These are phyloP conservation scores for Torulaspora globosa DNA, from an alignment of 1,139 yeast genomes.

Conservation along the genomic window DNA sequence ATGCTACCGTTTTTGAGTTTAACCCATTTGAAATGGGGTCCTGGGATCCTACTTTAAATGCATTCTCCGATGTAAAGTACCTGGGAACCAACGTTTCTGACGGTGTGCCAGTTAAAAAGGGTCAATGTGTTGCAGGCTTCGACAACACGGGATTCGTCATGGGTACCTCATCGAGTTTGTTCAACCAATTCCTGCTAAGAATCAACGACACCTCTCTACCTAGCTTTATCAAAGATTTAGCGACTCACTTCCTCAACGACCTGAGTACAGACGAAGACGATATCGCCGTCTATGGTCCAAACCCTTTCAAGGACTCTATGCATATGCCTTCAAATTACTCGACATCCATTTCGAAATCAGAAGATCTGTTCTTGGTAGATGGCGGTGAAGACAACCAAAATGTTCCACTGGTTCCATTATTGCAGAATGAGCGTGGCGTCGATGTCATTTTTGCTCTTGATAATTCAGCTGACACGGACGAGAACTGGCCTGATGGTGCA, in stretches of 20 bases:
- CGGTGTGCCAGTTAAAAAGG: conserved; percentile 47
- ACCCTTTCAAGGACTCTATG: conserved; percentile 51
- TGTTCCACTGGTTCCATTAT: conserved; percentile 71
- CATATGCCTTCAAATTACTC: conserved; percentile 41
- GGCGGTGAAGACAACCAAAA: conserved; percentile 86
- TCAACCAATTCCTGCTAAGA: conserved; percentile 63
- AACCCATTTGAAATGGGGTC: conserved; percentile 84
- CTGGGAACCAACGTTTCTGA: conserved; percentile 63
- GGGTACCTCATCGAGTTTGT: conserved; percentile 77
- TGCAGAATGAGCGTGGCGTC: conserved; percentile 65
- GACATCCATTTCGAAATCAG: conserved; percentile 39
- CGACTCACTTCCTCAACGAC: conserved; percentile 44
- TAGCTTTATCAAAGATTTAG: conserved; percentile 46
- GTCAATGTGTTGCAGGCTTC: conserved; percentile 57
- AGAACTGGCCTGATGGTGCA: conserved; percentile 74
- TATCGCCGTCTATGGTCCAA: conserved; percentile 69
- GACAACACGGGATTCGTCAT: conserved; percentile 74
- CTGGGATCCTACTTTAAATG: conserved; percentile 74
- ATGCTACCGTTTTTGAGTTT: conserved; percentile 74
- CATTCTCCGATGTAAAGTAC: conserved; percentile 66
- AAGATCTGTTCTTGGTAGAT: conserved; percentile 65
- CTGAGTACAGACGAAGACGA: conserved; percentile 53
- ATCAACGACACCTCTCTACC: conserved; percentile 52
- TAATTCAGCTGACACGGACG: conserved; percentile 72
- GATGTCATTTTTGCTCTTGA: conserved; percentile 83